These are phyloP conservation scores for Penstemon newberryi DNA, from an alignment of 257 asterid genomes.

Conservation along the genomic window DNA sequence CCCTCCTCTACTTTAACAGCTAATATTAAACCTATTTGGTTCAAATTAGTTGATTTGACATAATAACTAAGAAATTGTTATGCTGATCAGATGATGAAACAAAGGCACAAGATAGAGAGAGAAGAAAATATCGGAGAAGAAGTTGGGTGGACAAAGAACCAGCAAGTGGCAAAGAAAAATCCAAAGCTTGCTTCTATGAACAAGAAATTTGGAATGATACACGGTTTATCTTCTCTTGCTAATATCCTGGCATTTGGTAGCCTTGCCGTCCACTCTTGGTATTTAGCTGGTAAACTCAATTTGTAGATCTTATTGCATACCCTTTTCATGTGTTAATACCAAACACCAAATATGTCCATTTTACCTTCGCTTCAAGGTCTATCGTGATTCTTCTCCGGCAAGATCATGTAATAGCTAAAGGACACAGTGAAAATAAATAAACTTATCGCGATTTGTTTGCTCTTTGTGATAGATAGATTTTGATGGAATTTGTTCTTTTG, in stretches of 20 bases:
- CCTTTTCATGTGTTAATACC: slow-evolving; percentile 24
- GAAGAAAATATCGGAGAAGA: slow-evolving; percentile 88
- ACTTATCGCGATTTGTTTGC: too few relatives aligned
- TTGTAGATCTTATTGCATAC: slow-evolving; percentile 42
- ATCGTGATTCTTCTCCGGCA: background rate
- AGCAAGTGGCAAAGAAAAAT: slow-evolving; percentile 76
- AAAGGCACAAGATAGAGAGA: slow-evolving; percentile 93
- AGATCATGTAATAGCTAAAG: slow-evolving; percentile 25
- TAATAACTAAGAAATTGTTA: too few relatives aligned
- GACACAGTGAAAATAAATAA: slow-evolving; percentile 21
- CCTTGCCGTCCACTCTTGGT: slow-evolving; percentile 97
- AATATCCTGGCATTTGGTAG: slow-evolving; percentile 84
- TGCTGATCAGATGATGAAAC: slow-evolving; percentile 85
- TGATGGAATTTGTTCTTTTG: too few relatives aligned
- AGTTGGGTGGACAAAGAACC: slow-evolving; percentile 93
- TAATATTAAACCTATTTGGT: too few relatives aligned
- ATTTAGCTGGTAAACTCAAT: slow-evolving; percentile 75
- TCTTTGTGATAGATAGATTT: too few relatives aligned
- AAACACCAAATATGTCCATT: slow-evolving; percentile 20
- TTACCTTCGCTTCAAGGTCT: slow-evolving; percentile 8
- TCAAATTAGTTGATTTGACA: too few relatives aligned
- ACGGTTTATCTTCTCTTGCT: slow-evolving; percentile 94
- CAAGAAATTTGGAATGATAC: slow-evolving; percentile 98
- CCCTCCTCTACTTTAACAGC: too few relatives aligned
- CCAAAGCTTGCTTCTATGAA: slow-evolving; percentile 94